Evolutionary conservation across 2,329 filamentous ascomycete species (phyloP).

Genomic region (Lasiodiplodia hormozganensis): DNA sequence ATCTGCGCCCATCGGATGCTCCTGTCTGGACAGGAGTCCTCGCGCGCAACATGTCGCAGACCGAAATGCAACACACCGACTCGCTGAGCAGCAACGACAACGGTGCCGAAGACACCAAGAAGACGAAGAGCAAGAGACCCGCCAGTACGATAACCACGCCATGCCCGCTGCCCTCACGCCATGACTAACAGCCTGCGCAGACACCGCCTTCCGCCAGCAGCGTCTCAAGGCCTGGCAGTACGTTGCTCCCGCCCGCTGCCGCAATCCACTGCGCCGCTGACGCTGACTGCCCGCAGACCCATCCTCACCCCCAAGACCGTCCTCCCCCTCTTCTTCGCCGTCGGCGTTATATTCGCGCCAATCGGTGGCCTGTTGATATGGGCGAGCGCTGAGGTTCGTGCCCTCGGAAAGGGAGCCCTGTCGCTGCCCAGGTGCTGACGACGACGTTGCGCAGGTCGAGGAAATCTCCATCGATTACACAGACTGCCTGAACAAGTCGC

Average conservation of each 20-base stretch:
- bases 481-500: slow-evolving; percentile 68
- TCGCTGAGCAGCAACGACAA: slow-evolving; percentile 52
- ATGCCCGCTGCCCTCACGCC: slow-evolving; percentile 30
- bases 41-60: slow-evolving; percentile 52
- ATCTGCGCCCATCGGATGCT: slow-evolving; percentile 19
- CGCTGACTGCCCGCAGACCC: slow-evolving; percentile 67
- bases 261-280: slow-evolving; percentile 1
- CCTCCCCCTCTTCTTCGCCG: slow-evolving; percentile 85
- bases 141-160: slow-evolving; percentile 68
- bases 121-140: slow-evolving; percentile 87
- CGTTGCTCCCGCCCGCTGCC: slow-evolving; percentile 49
- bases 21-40: neutral
- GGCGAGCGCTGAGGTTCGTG: slow-evolving; percentile 76
- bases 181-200: slow-evolving; percentile 53
- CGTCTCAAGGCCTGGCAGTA: slow-evolving; percentile 98
- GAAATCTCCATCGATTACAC: slow-evolving; percentile 93
- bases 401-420: neutral
- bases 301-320: slow-evolving; percentile 96
- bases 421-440: slow-evolving; percentile 3
- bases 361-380: slow-evolving; percentile 88
- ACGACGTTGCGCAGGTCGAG: slow-evolving; percentile 70
- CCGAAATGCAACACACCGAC: slow-evolving; percentile 51
- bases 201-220: slow-evolving; percentile 97
- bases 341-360: slow-evolving; percentile 91
- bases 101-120: slow-evolving; percentile 56